phyloP scores from a whole-genome alignment of 345 rosid genomes.

The Microcos paniculata region DNA sequence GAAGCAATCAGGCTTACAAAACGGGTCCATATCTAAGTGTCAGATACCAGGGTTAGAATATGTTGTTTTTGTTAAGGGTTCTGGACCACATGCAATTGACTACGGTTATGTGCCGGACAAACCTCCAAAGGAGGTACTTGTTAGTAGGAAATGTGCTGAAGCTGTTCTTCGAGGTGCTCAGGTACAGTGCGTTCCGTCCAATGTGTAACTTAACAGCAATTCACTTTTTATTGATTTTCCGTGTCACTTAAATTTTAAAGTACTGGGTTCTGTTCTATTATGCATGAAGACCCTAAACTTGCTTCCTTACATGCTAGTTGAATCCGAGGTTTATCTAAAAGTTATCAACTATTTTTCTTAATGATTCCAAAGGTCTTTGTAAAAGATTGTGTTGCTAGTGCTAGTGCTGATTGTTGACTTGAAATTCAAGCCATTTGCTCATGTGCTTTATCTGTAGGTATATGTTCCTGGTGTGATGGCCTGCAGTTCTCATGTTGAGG shows the following conservation, averaged over 20 bases:
- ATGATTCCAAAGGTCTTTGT: background rate
- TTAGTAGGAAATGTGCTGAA: slow-evolving; percentile 97
- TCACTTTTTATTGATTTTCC: background rate
- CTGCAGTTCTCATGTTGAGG: slow-evolving; percentile 95
- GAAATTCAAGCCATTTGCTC: slow-evolving; percentile 8
- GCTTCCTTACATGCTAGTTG: background rate
- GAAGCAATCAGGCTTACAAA: slow-evolving; percentile 16
- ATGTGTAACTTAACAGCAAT: background rate
- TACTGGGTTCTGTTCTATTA: background rate
- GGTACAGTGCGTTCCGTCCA: slow-evolving; percentile 36
- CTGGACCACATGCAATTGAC: slow-evolving; percentile 76
- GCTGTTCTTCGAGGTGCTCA: slow-evolving; percentile 99
- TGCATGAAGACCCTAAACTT: slow-evolving; percentile 1
- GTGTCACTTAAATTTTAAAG: background rate
- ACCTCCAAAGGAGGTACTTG: slow-evolving; percentile 89
- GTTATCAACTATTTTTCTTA: slow-evolving; percentile 5
- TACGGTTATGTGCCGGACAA: slow-evolving; percentile 48
- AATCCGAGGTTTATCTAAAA: background rate
- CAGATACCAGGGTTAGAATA: slow-evolving; percentile 76
- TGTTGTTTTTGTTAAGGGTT: slow-evolving; percentile 82
- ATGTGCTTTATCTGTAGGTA: slow-evolving; percentile 49
- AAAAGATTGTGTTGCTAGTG: background rate
- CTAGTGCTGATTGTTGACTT: background rate
- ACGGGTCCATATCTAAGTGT: slow-evolving; percentile 50
- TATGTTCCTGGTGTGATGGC: slow-evolving; percentile 97